Base-by-base conservation (phyloP, 192 early-diverging fungal genomes). In the Coemansia sp. region DNA sequence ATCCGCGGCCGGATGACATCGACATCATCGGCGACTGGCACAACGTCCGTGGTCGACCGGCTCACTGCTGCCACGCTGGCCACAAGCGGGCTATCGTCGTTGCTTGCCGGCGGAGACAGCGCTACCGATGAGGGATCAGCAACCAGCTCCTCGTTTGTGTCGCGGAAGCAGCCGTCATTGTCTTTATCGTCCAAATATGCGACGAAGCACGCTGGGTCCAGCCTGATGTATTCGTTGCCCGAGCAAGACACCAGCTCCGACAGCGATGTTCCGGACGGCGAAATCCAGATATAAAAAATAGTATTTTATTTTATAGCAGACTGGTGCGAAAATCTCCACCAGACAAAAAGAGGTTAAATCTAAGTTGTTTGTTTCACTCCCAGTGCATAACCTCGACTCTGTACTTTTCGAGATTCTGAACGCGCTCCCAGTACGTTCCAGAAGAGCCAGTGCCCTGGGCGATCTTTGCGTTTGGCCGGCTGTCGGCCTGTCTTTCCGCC, bases 381-480 rank as follows among this genome's bases (percentile, higher is more conserved):
- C 80, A 82, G 62, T 82, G 73, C 68, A 82, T 76, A 40, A 76
- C 75, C 30, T 82, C 80, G 4, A 82, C 80, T 20, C 80, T 74
- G 56, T 82, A 82, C 61, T 69, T 72, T 54, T 82, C 80, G n/a
- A 76, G 74, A 38, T 76, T 82, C 51, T 82, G 80, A 14, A 76
- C 66, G 8, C 71, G 74, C 60, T 82, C 75, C 80, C 80, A 82
- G 65, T 82, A 76, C 28, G 68, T 72, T 20, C 80, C 80, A 1
- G 68, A 58, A 4, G 70, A 59, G 11, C 75, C 80, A 22, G 63
- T 56, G 28, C 80, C 80, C 64, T 82, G 80, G 7, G 80, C 70
- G 49, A 62, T 68, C 62, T 66, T 70, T 42, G 74, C 64, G 33
- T 82, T 77, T 25, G 74, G 71, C 58, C 64, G 67, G 0, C 20